These are phyloP conservation scores for Fusarium fracticaudum DNA, from an alignment of 2,329 filamentous ascomycete genomes.

Conservation along the genomic window DNA sequence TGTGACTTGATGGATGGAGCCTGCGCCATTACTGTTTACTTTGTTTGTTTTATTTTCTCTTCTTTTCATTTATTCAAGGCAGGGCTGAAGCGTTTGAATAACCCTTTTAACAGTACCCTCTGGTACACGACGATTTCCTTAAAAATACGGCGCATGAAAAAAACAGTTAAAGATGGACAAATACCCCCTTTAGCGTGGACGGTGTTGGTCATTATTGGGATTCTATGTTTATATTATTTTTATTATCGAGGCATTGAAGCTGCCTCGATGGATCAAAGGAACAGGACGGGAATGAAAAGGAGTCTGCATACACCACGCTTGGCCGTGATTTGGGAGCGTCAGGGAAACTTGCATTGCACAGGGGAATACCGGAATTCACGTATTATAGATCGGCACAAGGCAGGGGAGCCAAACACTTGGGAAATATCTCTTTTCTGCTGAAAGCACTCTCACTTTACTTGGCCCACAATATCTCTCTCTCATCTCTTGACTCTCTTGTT, in stretches of 20 bases:
- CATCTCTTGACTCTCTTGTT: constrained; percentile 17
- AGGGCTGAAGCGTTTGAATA: constrained; percentile 37
- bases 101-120: constrained; percentile 32
- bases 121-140: constrained; percentile 36
- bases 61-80: constrained; percentile 6
- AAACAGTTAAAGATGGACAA: constrained; percentile 45
- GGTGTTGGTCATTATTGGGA: constrained; percentile 41
- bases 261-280: constrained; percentile 27
- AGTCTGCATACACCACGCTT: constrained; percentile 42
- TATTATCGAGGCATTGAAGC: constrained; percentile 14
- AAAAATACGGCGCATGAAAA: constrained; percentile 45
- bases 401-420: constrained; percentile 41
- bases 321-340: constrained; percentile 38
- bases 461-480: constrained; percentile 2
- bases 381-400: constrained; percentile 44
- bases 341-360: constrained; percentile 40
- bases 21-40: constrained; percentile 11
- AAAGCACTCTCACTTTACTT: constrained; percentile 31
- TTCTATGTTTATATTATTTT: constrained; percentile 30
- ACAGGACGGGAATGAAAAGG: constrained; percentile 39
- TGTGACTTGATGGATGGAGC: constrained; percentile 30
- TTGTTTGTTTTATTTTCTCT: constrained; percentile 3
- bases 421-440: constrained; percentile 33
- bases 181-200: constrained; percentile 45
- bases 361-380: constrained; percentile 35